Conservation (phyloP, 2,329 filamentous ascomycete species). For the Nigrograna mackinnonii region DNA sequence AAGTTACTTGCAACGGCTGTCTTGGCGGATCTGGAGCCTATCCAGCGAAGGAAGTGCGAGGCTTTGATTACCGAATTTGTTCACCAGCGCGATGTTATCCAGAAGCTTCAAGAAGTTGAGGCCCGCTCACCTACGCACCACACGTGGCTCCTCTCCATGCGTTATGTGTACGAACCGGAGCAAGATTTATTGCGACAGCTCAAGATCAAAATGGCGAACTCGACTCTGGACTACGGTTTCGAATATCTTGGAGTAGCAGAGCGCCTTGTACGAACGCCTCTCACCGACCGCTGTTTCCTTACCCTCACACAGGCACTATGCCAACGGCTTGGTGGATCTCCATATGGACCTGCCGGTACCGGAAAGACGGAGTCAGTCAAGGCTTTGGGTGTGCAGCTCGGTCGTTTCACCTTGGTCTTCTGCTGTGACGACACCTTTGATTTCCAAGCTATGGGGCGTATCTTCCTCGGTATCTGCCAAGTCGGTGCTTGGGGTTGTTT, state of each 20-base stretch:
- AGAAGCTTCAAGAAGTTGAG: conserved; percentile 77
- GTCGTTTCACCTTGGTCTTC: conserved; percentile 97
- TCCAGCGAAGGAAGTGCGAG: conserved; percentile 94
- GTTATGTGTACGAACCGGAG: conserved; percentile 83
- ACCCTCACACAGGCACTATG: conserved; percentile 95
- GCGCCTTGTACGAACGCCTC: conserved; percentile 90
- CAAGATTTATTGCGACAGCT: conserved; percentile 83
- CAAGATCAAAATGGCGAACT: conserved; percentile 95
- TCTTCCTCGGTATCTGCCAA: conserved; percentile 98
- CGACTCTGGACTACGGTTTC: conserved; percentile 92
- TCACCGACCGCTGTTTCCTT: conserved; percentile 97
- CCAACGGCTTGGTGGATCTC: conserved; percentile 93
- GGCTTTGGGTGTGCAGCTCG: conserved; percentile 92
- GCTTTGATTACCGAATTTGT: conserved; percentile 99
- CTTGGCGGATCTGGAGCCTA: conserved; percentile 82
- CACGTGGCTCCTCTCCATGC: conserved; percentile 95
- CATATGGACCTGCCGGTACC: conserved; percentile 95
- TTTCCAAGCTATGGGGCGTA: conserved; percentile 99
- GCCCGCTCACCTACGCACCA: conserved; percentile 80
- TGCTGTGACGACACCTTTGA: conserved; percentile 99
- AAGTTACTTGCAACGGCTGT: conserved; percentile 86
- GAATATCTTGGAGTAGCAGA: conserved; percentile 97
- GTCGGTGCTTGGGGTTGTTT: conserved; percentile 99
- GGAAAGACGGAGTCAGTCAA: conserved; percentile 99
- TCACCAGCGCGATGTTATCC: conserved; percentile 91